Evolutionary conservation across 1,284 basidiomycete species (phyloP).

Genomic region (Ustilago loliicola): DNA sequence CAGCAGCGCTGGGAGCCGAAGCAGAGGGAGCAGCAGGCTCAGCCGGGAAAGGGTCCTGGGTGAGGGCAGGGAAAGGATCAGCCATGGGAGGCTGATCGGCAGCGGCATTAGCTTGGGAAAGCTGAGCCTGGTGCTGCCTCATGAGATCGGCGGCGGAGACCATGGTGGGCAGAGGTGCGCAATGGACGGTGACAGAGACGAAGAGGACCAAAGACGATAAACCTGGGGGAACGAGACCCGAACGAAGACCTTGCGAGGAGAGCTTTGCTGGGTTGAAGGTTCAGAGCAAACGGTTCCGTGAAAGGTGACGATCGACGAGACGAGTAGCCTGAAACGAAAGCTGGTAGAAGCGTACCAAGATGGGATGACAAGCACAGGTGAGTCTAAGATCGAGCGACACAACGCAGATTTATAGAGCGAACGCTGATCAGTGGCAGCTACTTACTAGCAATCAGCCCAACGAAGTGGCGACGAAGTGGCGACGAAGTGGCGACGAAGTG

Average conservation of each 20-base stretch:
- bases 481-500: not conserved
- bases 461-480: too few relatives aligned
- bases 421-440: not conserved
- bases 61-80: conserved; percentile 66
- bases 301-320: not conserved
- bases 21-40: conserved; percentile 22
- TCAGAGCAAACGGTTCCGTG: not conserved
- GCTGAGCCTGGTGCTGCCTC: conserved; percentile 54
- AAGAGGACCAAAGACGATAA: conserved; percentile 49
- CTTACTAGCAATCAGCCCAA: conserved; percentile 13
- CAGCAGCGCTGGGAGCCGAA: conserved; percentile 14
- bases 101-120: conserved; percentile 40
- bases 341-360: not conserved
- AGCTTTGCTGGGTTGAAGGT: conserved; percentile 10
- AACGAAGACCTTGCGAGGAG: conserved; percentile 1
- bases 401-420: not conserved
- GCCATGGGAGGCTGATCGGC: conserved; percentile 53
- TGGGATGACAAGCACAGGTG: not conserved
- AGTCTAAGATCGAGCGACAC: not conserved
- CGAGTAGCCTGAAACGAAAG: conserved; percentile 10
- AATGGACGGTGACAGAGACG: conserved; percentile 43
- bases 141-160: conserved; percentile 66
- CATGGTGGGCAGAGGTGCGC: conserved; percentile 40
- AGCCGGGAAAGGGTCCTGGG: conserved; percentile 61
- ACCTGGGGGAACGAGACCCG: conserved; percentile 36